A percentile compares a stretch with the other conserved stretches of the same genome.
These are phyloP conservation scores for Stachybotrys elegans DNA, from an alignment of 2,329 filamentous ascomycete genomes.

Conservation along the genomic window DNA sequence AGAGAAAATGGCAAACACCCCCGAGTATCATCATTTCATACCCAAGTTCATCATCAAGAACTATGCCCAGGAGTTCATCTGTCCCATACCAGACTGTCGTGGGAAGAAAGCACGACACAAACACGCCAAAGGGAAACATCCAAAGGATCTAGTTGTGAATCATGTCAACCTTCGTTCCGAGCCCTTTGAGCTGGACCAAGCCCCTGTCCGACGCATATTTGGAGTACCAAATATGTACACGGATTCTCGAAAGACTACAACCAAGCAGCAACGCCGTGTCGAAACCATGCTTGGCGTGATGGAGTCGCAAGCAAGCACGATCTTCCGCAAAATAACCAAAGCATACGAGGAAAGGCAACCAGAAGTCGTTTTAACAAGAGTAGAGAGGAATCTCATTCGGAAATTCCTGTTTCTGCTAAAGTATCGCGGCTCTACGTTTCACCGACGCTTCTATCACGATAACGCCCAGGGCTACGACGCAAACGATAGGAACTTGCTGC, in stretches of 20 bases:
- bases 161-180: slow-evolving; percentile 14
- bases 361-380: slow-evolving; percentile 22
- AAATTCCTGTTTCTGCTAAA: slow-evolving; percentile 42
- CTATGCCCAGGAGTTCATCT: background rate
- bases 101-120: background rate
- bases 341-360: background rate
- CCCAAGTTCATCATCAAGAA: background rate
- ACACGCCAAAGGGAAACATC: slow-evolving; percentile 9
- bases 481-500: slow-evolving; percentile 15
- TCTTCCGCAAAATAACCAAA: slow-evolving; percentile 21
- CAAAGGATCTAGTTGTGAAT: slow-evolving; percentile 18
- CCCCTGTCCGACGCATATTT: slow-evolving; percentile 14
- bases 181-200: slow-evolving; percentile 11
- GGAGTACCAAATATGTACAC: slow-evolving; percentile 21
- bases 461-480: slow-evolving; percentile 23
- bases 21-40: slow-evolving; percentile 4
- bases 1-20: no score
- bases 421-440: slow-evolving; percentile 32
- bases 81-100: background rate
- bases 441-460: slow-evolving; percentile 29
- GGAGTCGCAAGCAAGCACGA: slow-evolving; percentile 15
- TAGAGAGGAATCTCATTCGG: slow-evolving; percentile 30
- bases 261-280: slow-evolving; percentile 14
- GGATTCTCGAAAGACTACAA: slow-evolving; percentile 10
- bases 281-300: slow-evolving; percentile 18